Evolutionary conservation across 2,329 filamentous ascomycete genomes (phyloP).

Genomic region (Exophiala phaeomuriformis): DNA sequence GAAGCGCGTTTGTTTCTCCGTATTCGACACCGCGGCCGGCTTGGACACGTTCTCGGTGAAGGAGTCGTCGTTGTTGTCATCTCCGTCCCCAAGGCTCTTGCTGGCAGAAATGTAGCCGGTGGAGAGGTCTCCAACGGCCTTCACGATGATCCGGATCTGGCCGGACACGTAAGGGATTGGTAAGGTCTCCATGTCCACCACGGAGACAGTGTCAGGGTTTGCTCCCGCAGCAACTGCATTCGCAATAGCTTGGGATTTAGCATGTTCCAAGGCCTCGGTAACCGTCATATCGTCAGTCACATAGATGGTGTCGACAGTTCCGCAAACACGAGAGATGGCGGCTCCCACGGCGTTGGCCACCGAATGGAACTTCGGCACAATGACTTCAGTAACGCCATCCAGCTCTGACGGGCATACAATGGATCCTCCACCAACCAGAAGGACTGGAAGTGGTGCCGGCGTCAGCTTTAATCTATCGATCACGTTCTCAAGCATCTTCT

Average conservation of each 20-base stretch:
- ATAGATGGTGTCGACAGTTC: slow-evolving; percentile 47
- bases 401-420: slow-evolving; percentile 46
- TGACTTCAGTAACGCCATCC: slow-evolving; percentile 45
- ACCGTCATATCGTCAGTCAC: slow-evolving; percentile 29
- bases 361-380: slow-evolving; percentile 45
- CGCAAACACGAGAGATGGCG: slow-evolving; percentile 51
- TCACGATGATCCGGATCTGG: slow-evolving; percentile 31
- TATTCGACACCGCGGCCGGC: neutral
- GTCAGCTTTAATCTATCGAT: slow-evolving; percentile 54
- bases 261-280: slow-evolving; percentile 25
- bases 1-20: slow-evolving; percentile 17
- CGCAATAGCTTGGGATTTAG: slow-evolving; percentile 22
- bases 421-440: slow-evolving; percentile 53
- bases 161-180: slow-evolving; percentile 29
- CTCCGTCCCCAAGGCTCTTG: neutral
- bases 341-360: slow-evolving; percentile 56
- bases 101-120: neutral
- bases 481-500: slow-evolving; percentile 44
- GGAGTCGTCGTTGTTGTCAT: neutral
- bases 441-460: slow-evolving; percentile 42
- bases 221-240: slow-evolving; percentile 18
- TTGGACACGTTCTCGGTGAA: neutral
- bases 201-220: slow-evolving; percentile 23
- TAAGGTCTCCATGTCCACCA: slow-evolving; percentile 36
- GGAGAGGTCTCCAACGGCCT: slow-evolving; percentile 26